phyloP scores from a whole-genome alignment of 208 protist species.

The Trypanosoma theileri region DNA sequence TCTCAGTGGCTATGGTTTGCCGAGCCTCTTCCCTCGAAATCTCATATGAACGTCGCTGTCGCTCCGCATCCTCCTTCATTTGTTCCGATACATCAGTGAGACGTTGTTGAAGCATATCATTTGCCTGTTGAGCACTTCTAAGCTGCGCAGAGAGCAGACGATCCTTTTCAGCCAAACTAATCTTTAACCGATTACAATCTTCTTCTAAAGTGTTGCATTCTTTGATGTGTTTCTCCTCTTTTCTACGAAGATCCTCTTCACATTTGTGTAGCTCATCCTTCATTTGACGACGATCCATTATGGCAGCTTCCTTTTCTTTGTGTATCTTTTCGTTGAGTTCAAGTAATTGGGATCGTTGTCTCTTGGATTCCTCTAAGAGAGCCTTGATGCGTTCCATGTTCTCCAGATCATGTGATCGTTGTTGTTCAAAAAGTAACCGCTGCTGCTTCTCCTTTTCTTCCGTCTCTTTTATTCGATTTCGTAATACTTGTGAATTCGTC shows the following conservation, averaged over 20 bases:
- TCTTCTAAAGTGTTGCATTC: constrained; percentile 23
- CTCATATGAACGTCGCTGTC: constrained; percentile 26
- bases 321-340: constrained; percentile 48
- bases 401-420: constrained; percentile 37
- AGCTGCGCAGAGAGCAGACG: constrained; percentile 31
- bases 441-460: constrained; percentile 39
- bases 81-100: constrained; percentile 33
- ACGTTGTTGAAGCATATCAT: constrained; percentile 37
- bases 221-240: constrained; percentile 20
- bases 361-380: constrained; percentile 44
- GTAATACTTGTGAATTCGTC: constrained; percentile 33
- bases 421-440: constrained; percentile 31
- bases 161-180: constrained; percentile 35
- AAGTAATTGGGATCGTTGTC: constrained; percentile 47
- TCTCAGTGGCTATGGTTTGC: constrained; percentile 31
- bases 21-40: constrained; percentile 32
- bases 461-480: constrained; percentile 27
- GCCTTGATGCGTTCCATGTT: constrained; percentile 27
- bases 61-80: constrained; percentile 33
- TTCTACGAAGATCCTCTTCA: constrained; percentile 21
- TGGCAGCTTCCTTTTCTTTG: constrained; percentile 28
- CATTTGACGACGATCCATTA: constrained; percentile 30
- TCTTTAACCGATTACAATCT: constrained; percentile 35
- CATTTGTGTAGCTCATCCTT: constrained; percentile 25
- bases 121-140: constrained; percentile 36